Evolutionary conservation across 2,329 filamentous ascomycete genomes (phyloP).

Genomic region (Verticillium isaacii): DNA sequence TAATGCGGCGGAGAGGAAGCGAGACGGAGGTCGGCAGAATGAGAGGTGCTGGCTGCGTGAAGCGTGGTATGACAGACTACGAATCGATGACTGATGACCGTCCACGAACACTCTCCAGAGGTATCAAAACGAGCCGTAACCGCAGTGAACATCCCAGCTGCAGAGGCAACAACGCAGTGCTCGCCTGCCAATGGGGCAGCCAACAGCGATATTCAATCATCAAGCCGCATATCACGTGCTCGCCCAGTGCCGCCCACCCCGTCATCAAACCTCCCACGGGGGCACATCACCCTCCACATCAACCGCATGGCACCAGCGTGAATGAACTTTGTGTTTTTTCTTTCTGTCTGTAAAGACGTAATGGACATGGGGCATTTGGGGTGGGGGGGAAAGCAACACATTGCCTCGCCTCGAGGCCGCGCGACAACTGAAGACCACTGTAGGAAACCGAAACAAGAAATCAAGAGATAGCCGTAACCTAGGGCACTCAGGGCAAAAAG

Average conservation of each 20-base stretch:
- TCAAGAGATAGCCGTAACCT: slow-evolving; percentile 15
- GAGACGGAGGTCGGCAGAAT: too few species aligned
- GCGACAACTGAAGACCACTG: slow-evolving; percentile 9
- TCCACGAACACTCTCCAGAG: background rate
- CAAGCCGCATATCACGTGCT: background rate
- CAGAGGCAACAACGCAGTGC: too few species aligned
- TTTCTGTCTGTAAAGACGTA: slow-evolving; percentile 12
- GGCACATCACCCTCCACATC: background rate
- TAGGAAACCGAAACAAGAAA: slow-evolving; percentile 5
- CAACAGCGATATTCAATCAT: background rate
- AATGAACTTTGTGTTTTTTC: slow-evolving; percentile 15
- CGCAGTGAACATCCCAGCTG: too few species aligned
- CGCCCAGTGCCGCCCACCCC: background rate
- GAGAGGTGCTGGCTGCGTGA: background rate
- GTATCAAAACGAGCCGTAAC: too few species aligned
- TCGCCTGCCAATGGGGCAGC: background rate
- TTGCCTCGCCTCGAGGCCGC: slow-evolving; percentile 10
- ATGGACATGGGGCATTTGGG: slow-evolving; percentile 13
- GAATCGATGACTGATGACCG: background rate
- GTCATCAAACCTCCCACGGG: background rate
- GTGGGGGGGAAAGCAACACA: slow-evolving; percentile 5
- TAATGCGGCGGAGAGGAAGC: too few species aligned
- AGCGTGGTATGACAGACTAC: background rate
- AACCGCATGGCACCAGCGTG: background rate
- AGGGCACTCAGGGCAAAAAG: slow-evolving; percentile 3